Evolutionary conservation across 2,329 filamentous ascomycete species (phyloP).

Genomic region (Neonectria faginata): DNA sequence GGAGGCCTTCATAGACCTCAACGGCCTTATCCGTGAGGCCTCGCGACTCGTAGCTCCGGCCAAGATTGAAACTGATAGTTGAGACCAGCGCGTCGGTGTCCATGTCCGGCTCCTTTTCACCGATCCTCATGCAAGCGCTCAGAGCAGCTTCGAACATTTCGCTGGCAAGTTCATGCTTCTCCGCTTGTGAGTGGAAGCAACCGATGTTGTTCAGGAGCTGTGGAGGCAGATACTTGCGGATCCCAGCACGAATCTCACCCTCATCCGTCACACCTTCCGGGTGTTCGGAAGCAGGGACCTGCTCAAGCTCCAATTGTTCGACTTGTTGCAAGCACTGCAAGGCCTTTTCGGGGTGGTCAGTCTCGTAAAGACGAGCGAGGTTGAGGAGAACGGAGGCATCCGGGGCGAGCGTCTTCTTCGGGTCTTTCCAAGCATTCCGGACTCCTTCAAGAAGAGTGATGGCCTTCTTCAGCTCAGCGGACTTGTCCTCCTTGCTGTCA

Average conservation of each 20-base stretch:
- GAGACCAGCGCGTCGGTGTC: conserved; percentile 94
- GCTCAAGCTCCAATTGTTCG: conserved; percentile 87
- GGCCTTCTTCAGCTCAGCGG: conserved; percentile 85
- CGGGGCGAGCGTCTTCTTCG: conserved; percentile 83
- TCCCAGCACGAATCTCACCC: conserved; percentile 66
- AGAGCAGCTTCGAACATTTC: conserved; percentile 94
- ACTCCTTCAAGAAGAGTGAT: conserved; percentile 86
- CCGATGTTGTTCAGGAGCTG: conserved; percentile 97
- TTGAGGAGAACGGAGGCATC: conserved; percentile 93
- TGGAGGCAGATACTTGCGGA: conserved; percentile 85
- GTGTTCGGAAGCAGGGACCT: conserved; percentile 77
- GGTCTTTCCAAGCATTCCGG: conserved; percentile 89
- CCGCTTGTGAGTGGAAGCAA: conserved; percentile 91
- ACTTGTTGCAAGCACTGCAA: conserved; percentile 92
- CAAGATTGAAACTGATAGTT: conserved; percentile 96
- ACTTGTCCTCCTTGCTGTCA: conserved; percentile 86
- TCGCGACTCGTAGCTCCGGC: conserved; percentile 89
- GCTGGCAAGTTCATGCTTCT: conserved; percentile 82
- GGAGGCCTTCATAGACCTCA: conserved; percentile 86
- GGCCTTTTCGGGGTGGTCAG: conserved; percentile 86
- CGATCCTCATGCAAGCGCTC: conserved; percentile 85
- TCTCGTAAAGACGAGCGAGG: conserved; percentile 90
- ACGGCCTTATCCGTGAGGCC: conserved; percentile 84
- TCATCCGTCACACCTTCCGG: conserved; percentile 69
- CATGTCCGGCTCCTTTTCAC: conserved; percentile 77